These are phyloP conservation scores for Monilinia fructigena DNA, from an alignment of 2,329 filamentous ascomycete genomes.

Conservation along the genomic window DNA sequence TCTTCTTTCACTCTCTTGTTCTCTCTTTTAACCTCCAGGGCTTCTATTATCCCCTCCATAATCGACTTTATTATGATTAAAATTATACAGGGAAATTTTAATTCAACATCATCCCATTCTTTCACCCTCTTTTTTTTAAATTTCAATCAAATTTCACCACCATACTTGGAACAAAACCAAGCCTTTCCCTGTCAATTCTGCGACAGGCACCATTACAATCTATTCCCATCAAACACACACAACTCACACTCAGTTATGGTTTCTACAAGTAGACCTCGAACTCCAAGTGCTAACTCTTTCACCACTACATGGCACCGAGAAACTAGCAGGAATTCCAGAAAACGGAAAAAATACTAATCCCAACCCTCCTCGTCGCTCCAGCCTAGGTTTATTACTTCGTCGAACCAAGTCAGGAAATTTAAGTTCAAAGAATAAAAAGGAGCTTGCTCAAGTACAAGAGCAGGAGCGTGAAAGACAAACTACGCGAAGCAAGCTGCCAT, in stretches of 20 bases:
- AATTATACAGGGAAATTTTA: conserved; percentile 11
- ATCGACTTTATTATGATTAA: conserved; percentile 16
- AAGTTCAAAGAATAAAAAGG: conserved; percentile 59
- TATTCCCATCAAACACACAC: conserved; percentile 26
- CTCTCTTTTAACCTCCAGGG: background rate
- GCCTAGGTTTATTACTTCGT: conserved; percentile 60
- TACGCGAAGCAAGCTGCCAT: conserved; percentile 54
- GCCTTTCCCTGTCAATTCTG: conserved; percentile 31
- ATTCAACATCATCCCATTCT: background rate
- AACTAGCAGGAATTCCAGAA: conserved; percentile 41
- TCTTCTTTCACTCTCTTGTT: background rate
- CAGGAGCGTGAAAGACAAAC: conserved; percentile 54
- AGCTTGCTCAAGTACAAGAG: conserved; percentile 49
- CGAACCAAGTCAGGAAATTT: conserved; percentile 68
- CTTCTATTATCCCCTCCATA: background rate
- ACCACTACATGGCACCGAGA: conserved; percentile 38
- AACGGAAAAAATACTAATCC: conserved; percentile 32
- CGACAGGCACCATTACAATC: conserved; percentile 26
- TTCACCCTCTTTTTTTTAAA: conserved; percentile 6
- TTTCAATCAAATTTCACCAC: conserved; percentile 14
- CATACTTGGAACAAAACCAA: conserved; percentile 6
- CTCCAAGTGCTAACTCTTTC: conserved; percentile 38
- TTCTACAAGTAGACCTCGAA: conserved; percentile 42
- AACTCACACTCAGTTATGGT: conserved; percentile 32
- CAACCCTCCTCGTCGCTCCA: conserved; percentile 46